phyloP scores from a whole-genome alignment of 371 early-diverging fungal genomes.

The Zopfochytrium polystomum region DNA sequence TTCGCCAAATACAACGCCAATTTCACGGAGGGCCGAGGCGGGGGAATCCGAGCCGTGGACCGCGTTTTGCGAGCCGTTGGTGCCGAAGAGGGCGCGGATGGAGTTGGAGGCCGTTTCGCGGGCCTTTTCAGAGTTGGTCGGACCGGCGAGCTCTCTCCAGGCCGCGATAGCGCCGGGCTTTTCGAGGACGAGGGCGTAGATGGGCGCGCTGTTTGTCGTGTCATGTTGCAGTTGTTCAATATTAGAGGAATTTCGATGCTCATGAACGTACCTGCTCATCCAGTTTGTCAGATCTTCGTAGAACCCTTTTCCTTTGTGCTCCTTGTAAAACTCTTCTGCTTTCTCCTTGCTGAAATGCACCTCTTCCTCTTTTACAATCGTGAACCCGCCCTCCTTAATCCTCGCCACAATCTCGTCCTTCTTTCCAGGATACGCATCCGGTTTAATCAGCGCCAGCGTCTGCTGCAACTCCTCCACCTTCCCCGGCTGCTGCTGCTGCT shows the following conservation, averaged over 20 bases:
- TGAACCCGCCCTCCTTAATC: slow-evolving; percentile 58
- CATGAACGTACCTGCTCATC: slow-evolving; percentile 61
- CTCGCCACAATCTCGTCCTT: slow-evolving; percentile 57
- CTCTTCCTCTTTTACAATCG: slow-evolving; percentile 58
- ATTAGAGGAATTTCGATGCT: neutral
- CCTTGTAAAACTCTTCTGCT: slow-evolving; percentile 65
- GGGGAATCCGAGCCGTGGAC: slow-evolving; percentile 78
- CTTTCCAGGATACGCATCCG: slow-evolving; percentile 55
- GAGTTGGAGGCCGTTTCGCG: slow-evolving; percentile 56
- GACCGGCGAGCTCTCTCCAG: slow-evolving; percentile 76
- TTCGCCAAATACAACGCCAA: slow-evolving; percentile 50
- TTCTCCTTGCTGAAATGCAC: slow-evolving; percentile 49
- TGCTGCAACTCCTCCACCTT: slow-evolving; percentile 23
- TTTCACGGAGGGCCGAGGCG: slow-evolving; percentile 66
- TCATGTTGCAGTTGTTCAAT: neutral
- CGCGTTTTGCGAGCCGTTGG: slow-evolving; percentile 67
- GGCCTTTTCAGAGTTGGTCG: slow-evolving; percentile 68
- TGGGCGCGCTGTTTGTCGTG: slow-evolving; percentile 50
- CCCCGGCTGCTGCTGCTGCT: neutral
- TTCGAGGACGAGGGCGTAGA: slow-evolving; percentile 69
- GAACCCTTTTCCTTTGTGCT: slow-evolving; percentile 67
- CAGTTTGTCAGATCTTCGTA: slow-evolving; percentile 62
- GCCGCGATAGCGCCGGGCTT: slow-evolving; percentile 58
- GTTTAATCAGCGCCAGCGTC: slow-evolving; percentile 65
- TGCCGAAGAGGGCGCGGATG: slow-evolving; percentile 59